phyloP scores from a whole-genome alignment of 208 protist genomes.

The Wallacemonas sp. region DNA sequence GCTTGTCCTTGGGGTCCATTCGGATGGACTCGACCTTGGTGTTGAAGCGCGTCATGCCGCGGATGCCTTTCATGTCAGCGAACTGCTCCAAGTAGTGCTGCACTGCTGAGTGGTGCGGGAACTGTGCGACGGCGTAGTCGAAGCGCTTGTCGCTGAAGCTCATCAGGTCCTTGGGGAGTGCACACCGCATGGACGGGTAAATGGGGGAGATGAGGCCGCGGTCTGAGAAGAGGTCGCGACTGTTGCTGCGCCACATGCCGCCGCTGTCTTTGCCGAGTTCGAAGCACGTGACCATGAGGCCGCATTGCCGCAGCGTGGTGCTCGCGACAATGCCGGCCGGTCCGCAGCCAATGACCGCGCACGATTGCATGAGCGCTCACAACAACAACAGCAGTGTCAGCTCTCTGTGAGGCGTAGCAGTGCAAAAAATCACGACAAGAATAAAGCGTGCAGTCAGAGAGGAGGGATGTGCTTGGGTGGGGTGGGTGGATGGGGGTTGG shows the following conservation, averaged over 20 bases:
- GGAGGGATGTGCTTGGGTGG: too few species aligned
- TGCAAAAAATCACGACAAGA: too few species aligned
- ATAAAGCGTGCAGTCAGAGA: too few species aligned
- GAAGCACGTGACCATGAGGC: slow-evolving; percentile 89
- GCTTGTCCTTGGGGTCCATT: slow-evolving; percentile 30
- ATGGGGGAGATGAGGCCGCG: slow-evolving; percentile 77
- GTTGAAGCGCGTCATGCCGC: slow-evolving; percentile 80
- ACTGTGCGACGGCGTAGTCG: slow-evolving; percentile 83
- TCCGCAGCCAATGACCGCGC: slow-evolving; percentile 88
- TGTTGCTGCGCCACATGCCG: slow-evolving; percentile 79
- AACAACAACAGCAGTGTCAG: neutral
- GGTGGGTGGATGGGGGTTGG: too few species aligned
- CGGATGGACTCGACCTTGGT: slow-evolving; percentile 87
- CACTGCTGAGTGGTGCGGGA: slow-evolving; percentile 84
- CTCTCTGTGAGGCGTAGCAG: neutral
- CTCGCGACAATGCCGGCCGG: slow-evolving; percentile 83
- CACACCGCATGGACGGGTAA: slow-evolving; percentile 82
- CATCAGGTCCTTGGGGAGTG: slow-evolving; percentile 88
- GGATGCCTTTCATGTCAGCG: slow-evolving; percentile 65
- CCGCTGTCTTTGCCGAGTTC: slow-evolving; percentile 61
- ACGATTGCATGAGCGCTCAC: slow-evolving; percentile 63
- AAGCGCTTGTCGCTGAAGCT: slow-evolving; percentile 83
- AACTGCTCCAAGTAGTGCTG: slow-evolving; percentile 78
- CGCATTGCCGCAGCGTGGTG: slow-evolving; percentile 64
- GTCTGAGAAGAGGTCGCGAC: slow-evolving; percentile 63